These are phyloP conservation scores for Endotrypanum monterogeii DNA, from an alignment of 208 protist species.

Conservation along the genomic window DNA sequence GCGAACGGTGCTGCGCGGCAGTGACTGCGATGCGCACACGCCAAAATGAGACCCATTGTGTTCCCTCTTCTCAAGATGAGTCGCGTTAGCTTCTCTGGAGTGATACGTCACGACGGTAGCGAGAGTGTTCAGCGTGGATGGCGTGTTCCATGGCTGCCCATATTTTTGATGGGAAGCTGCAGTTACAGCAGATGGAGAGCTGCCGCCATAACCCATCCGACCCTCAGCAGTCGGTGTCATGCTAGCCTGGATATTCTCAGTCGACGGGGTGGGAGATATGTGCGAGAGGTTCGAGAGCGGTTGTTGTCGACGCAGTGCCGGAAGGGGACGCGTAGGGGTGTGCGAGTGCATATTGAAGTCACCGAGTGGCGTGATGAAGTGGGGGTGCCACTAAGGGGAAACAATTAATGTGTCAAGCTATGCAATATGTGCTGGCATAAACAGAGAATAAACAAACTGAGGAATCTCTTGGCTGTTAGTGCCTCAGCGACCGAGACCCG, in stretches of 20 bases:
- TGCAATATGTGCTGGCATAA: not conserved
- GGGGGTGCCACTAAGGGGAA: not conserved
- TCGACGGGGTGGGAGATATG: not conserved
- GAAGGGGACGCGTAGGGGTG: not conserved
- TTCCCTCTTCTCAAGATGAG: not conserved
- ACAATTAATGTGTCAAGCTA: not conserved
- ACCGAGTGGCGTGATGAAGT: not conserved
- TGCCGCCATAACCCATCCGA: not conserved
- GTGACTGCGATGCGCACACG: not conserved
- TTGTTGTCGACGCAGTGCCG: conserved; percentile 2
- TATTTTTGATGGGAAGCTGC: not conserved
- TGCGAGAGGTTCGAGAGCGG: not conserved
- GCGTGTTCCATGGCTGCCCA: conserved; percentile 26
- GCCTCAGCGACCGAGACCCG: too few relatives aligned
- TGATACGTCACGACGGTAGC: not conserved
- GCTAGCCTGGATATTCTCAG: not conserved
- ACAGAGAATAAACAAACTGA: not conserved
- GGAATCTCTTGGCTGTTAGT: not conserved
- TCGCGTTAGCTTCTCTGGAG: not conserved
- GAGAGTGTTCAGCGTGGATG: conserved; percentile 15
- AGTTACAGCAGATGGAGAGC: not conserved
- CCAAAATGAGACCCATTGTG: too few relatives aligned
- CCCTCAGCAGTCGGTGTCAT: not conserved
- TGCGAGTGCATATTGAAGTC: conserved; percentile 4
- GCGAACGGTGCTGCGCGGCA: not conserved